These are phyloP conservation scores for Cystoderma amianthinum DNA, from an alignment of 768 basidiomycete genomes.

Conservation along the genomic window DNA sequence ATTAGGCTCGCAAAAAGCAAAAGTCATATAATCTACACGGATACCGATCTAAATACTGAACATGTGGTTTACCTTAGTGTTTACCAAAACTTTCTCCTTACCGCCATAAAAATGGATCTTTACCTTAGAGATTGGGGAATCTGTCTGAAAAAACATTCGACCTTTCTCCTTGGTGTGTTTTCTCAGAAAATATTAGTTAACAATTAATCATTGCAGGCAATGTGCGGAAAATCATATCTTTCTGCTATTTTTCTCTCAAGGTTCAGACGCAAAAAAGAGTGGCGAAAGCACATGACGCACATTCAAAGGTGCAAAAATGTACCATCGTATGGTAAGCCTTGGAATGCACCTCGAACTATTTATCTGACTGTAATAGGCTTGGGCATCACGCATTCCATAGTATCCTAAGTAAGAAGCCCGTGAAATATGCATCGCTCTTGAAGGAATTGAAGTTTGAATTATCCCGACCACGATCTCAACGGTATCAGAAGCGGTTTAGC, in stretches of 20 bases:
- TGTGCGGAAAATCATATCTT: conserved; percentile 53
- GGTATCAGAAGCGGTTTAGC: conserved; percentile 37
- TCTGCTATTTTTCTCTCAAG: conserved; percentile 45
- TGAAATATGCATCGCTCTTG: conserved; percentile 40
- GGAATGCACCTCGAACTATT: neutral
- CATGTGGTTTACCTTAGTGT: conserved; percentile 70
- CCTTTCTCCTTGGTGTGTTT: conserved; percentile 51
- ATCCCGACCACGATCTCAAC: conserved; percentile 33
- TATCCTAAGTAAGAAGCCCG: conserved; percentile 48
- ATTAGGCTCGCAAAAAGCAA: conserved; percentile 64
- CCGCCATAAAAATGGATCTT: conserved; percentile 81
- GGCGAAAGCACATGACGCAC: conserved; percentile 27
- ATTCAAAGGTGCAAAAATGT: conserved; percentile 38
- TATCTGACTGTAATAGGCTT: conserved; percentile 35
- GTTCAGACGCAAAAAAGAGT: conserved; percentile 35
- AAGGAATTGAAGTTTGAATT: conserved; percentile 44
- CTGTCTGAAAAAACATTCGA: conserved; percentile 29
- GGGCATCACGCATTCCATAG: conserved; percentile 74
- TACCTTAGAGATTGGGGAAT: conserved; percentile 65
- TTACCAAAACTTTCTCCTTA: conserved; percentile 78
- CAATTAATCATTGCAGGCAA: conserved; percentile 35
- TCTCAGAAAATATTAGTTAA: neutral
- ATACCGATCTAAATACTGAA: conserved; percentile 58
- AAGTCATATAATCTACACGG: conserved; percentile 76
- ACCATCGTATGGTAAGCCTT: conserved; percentile 54